Evolutionary conservation across 495 filamentous ascomycete species (phyloP).

Genomic region (Aspergillus leporis): DNA sequence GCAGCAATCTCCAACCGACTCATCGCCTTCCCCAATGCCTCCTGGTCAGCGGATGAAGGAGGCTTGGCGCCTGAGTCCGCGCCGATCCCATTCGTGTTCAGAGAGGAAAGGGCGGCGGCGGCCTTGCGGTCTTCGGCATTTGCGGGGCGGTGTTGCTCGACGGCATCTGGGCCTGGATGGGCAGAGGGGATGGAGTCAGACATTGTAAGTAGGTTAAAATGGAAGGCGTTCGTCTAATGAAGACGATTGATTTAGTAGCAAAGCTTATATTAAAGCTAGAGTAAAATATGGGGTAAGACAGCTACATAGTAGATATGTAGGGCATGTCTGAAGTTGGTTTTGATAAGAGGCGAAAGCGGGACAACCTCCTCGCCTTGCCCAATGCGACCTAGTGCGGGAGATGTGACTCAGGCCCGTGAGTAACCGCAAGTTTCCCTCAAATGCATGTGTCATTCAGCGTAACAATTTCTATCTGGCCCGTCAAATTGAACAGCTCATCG

Average conservation of each 20-base stretch:
- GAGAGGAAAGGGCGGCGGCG: conserved; percentile 77
- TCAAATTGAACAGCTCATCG: too few relatives aligned
- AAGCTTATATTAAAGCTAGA: background rate
- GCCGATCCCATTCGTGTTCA: conserved; percentile 63
- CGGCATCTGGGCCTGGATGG: conserved; percentile 62
- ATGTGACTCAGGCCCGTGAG: conserved; percentile 18
- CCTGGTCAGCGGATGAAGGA: conserved; percentile 61
- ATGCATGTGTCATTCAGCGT: background rate
- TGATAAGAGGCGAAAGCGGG: too few relatives aligned
- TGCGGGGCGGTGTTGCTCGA: conserved; percentile 58
- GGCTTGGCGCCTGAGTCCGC: conserved; percentile 44
- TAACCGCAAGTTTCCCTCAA: conserved; percentile 9
- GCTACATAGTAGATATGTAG: too few relatives aligned
- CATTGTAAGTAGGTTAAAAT: conserved; percentile 29
- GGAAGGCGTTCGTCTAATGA: background rate
- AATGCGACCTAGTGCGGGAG: background rate
- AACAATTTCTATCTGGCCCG: background rate
- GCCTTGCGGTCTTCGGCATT: conserved; percentile 89
- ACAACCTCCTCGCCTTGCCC: background rate
- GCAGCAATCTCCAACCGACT: conserved; percentile 57
- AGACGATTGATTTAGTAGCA: background rate
- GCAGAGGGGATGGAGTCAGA: conserved; percentile 68
- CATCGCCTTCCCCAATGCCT: conserved; percentile 85
- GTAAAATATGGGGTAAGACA: background rate
- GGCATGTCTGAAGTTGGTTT: too few relatives aligned